Evolutionary conservation across 345 rosid genomes (phyloP).

Genomic region (Clausena lansium): DNA sequence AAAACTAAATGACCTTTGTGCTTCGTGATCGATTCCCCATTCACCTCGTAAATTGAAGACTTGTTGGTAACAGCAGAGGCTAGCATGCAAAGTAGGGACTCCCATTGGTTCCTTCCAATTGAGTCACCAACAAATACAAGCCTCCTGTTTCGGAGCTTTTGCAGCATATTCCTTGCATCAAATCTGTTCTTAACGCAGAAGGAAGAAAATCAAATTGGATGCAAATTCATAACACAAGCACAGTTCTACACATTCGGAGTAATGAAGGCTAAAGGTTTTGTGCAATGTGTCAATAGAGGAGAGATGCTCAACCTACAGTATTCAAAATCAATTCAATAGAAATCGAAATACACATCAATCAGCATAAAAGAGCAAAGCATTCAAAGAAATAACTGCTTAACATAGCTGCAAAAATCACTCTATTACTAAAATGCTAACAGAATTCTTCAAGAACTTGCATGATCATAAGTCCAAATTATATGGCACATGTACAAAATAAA

Average conservation of each 20-base stretch:
- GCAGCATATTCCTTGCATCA: constrained; percentile 64
- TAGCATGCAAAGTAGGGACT: constrained; percentile 86
- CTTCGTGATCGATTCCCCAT: constrained; percentile 82
- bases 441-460: constrained; percentile 1
- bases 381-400: background rate
- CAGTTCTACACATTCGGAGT: background rate
- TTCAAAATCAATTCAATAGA: constrained; percentile 3
- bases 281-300: background rate
- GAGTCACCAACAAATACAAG: constrained; percentile 93
- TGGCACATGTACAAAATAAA: background rate
- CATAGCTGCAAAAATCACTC: background rate
- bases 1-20: constrained; percentile 75
- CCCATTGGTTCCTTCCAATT: constrained; percentile 95
- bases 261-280: background rate
- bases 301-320: background rate
- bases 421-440: background rate
- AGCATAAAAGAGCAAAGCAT: background rate
- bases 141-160: constrained; percentile 57
- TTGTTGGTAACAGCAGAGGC: constrained; percentile 59
- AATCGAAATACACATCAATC: background rate
- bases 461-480: background rate
- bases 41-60: constrained; percentile 62
- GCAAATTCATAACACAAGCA: background rate
- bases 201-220: constrained; percentile 15
- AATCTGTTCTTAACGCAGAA: constrained; percentile 49